Conservation (phyloP, 2,329 filamentous ascomycete genomes). For the Macroventuria anomochaeta region DNA sequence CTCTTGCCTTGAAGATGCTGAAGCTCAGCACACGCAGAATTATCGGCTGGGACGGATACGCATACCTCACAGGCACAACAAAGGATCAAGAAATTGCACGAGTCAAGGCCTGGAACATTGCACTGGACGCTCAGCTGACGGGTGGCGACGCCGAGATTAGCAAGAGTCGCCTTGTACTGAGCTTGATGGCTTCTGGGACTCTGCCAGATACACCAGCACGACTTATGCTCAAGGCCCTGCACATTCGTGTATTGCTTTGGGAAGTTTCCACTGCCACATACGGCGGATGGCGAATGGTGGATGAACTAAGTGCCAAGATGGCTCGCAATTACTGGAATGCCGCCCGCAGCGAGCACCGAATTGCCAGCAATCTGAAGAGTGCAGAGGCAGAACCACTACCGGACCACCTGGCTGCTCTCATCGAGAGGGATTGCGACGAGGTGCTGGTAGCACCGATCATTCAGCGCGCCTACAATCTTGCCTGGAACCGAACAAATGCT, state of each 20-base stretch:
- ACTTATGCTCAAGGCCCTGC: conserved; percentile 90
- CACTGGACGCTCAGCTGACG: conserved; percentile 88
- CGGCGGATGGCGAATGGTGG: conserved; percentile 68
- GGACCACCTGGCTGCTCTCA: conserved; percentile 74
- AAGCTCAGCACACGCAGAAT: conserved; percentile 82
- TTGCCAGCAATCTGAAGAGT: conserved; percentile 51
- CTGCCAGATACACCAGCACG: conserved; percentile 81
- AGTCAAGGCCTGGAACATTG: conserved; percentile 91
- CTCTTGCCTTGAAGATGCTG: conserved; percentile 77
- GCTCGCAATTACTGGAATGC: conserved; percentile 82
- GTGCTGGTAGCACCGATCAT: conserved; percentile 79
- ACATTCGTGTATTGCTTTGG: conserved; percentile 89
- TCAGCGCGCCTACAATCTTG: conserved; percentile 86
- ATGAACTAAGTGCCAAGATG: conserved; percentile 74
- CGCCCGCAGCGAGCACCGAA: conserved; percentile 69
- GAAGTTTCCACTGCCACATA: conserved; percentile 71
- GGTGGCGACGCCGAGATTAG: conserved; percentile 90
- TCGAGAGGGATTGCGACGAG: conserved; percentile 81
- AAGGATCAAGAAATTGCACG: conserved; percentile 85
- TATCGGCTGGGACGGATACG: conserved; percentile 78
- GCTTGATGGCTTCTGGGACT: conserved; percentile 85
- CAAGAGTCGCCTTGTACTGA: conserved; percentile 83
- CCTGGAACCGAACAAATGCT: conserved; percentile 81
- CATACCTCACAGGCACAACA: conserved; percentile 78
- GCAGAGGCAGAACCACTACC: conserved; percentile 72